Conservation (phyloP, 2,329 filamentous ascomycete genomes). For the Sclerotinia glacialis region DNA sequence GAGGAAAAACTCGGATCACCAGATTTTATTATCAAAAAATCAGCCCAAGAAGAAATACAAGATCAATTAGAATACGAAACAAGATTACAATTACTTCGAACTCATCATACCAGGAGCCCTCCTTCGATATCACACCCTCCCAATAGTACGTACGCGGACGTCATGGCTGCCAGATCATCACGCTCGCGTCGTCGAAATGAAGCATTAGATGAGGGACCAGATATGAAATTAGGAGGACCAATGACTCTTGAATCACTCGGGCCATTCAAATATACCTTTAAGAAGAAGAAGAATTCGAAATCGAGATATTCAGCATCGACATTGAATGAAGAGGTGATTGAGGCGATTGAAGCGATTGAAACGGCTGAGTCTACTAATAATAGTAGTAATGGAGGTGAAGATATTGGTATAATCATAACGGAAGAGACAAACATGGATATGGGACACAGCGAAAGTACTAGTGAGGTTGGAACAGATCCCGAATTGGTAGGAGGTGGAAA, state of each 20-base stretch:
- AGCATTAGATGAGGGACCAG: constrained; percentile 11
- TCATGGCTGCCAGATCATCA: constrained; percentile 22
- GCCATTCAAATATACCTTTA: constrained; percentile 26
- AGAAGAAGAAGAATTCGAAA: constrained; percentile 23
- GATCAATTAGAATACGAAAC: constrained; percentile 19
- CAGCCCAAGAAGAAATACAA: constrained; percentile 22
- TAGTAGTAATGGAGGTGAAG: not conserved
- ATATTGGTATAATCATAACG: not conserved
- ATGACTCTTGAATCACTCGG: constrained; percentile 25
- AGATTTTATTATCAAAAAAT: constrained; percentile 20
- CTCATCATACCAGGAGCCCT: not conserved
- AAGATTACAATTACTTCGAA: not conserved
- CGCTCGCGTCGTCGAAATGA: constrained; percentile 17
- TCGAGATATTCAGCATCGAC: constrained; percentile 9
- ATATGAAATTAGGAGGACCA: constrained; percentile 19
- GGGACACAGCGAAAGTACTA: constrained; percentile 9
- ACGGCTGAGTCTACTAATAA: not conserved
- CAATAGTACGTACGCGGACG: constrained; percentile 22
- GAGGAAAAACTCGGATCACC: not conserved
- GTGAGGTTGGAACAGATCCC: constrained; percentile 11
- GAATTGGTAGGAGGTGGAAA: constrained; percentile 19
- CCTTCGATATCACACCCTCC: not conserved
- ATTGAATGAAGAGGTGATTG: not conserved
- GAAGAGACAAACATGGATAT: not conserved
- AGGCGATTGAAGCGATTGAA: not conserved